Evolutionary conservation across 1,139 yeast species (phyloP).

Genomic region (Magnusiomyces paraingens): DNA sequence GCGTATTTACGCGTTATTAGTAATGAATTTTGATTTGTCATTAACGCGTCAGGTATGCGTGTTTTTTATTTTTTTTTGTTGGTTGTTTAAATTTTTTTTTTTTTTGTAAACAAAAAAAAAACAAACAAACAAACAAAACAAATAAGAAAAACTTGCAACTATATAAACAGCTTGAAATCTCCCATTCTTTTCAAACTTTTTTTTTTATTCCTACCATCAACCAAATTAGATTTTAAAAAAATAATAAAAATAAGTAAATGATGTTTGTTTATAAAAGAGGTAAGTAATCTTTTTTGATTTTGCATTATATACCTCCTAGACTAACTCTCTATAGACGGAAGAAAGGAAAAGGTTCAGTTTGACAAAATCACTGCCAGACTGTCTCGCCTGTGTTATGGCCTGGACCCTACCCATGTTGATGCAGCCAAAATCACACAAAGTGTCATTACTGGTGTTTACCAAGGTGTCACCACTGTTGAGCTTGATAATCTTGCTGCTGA

Average conservation of each 20-base stretch:
- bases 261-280: slow-evolving; percentile 40
- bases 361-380: slow-evolving; percentile 53
- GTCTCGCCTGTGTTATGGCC: slow-evolving; percentile 52
- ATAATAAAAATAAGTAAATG: not conserved
- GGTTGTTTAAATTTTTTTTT: not conserved
- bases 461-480: slow-evolving; percentile 78
- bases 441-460: slow-evolving; percentile 67
- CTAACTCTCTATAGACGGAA: slow-evolving; percentile 41
- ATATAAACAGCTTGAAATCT: not conserved
- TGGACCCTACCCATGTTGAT: slow-evolving; percentile 60
- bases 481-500: slow-evolving; percentile 77
- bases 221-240: not conserved
- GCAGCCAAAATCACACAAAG: slow-evolving; percentile 67
- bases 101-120: not conserved
- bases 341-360: slow-evolving; percentile 66
- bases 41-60: too few relatives aligned
- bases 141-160: not conserved
- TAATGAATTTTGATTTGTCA: too few relatives aligned
- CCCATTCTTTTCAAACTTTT: not conserved
- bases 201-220: not conserved
- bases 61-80: not conserved
- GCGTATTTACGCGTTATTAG: not conserved
- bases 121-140: not conserved
- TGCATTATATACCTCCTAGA: not conserved
- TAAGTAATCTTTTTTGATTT: not conserved